These are phyloP conservation scores for Leishmania major DNA, from an alignment of 208 protist species.

Conservation along the genomic window DNA sequence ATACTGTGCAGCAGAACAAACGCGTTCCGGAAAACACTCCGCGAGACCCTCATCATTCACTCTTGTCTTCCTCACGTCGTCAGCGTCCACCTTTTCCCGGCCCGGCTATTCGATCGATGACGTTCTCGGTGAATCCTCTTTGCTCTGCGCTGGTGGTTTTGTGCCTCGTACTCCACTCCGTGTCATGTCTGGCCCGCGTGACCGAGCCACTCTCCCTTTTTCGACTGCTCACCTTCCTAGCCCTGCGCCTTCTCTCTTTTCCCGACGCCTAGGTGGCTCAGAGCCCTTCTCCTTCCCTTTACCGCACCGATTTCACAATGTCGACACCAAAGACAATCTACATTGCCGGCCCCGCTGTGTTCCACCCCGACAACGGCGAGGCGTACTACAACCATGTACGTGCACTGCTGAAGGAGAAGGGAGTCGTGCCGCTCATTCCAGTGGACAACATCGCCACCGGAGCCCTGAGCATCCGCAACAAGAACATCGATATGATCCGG, in stretches of 20 bases:
- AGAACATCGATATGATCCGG: slow-evolving; percentile 82
- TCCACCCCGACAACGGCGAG: slow-evolving; percentile 60
- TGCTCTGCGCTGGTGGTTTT: background rate
- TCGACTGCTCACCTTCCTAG: background rate
- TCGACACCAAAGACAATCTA: slow-evolving; percentile 58
- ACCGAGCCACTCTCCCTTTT: background rate
- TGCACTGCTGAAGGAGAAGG: slow-evolving; percentile 33
- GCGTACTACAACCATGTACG: slow-evolving; percentile 64
- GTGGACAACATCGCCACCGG: slow-evolving; percentile 51
- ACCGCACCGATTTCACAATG: background rate
- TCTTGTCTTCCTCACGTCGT: background rate
- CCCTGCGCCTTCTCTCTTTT: background rate
- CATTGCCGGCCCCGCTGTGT: slow-evolving; percentile 83
- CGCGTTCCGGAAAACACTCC: background rate
- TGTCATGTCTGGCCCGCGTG: background rate
- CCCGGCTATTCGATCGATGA: background rate
- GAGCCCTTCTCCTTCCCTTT: background rate
- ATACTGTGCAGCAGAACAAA: background rate
- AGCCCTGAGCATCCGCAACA: slow-evolving; percentile 60
- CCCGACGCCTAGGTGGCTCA: background rate
- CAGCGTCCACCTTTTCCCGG: background rate
- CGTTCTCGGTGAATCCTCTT: background rate
- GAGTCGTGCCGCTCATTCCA: slow-evolving; percentile 62
- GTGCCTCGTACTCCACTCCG: background rate
- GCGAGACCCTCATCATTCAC: background rate